Base-by-base conservation (phyloP, 2,329 filamentous ascomycete species). In the Plenodomus tracheiphilus region DNA sequence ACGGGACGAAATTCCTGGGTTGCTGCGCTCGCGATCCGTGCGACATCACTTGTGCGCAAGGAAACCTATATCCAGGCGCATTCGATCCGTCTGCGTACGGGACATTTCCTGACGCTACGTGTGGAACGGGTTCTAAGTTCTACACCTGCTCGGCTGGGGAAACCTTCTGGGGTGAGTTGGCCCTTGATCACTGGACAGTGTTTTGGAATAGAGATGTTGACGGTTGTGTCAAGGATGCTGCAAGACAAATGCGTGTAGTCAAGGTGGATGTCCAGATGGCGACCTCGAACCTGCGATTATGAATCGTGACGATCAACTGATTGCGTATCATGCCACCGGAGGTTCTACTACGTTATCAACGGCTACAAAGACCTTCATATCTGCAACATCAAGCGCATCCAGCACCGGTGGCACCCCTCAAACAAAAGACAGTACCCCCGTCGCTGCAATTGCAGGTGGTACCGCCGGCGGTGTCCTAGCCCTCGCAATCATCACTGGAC, bases 211-310 rank as follows among this genome's bases (percentile, higher is more conserved):
- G 42, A 17, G 6, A 10, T 1, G 13, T 30, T 13, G 1, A 8
- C 13, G 10, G 49, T 38, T 60, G 0, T 75, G 75, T 49, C 60
- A 71, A 47, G 74, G 74, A 2, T 76, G 74, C 53, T 75, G 74
- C 47, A 62, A 54, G 39, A 59, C 53, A 1, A 66, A 74, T 43
- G 62, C 74, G 22, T 75, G 74, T 47, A 54, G 37, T 2, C 43
- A 62, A 20, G 56, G 56, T 3, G 48, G 40, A 18, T 75, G 73
- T 48, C 54, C 62, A 4, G 44, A 47, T 3, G 58, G 47, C 0
- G 56, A 67, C 41, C 62, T 75, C 7, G 44, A 50, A 3, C 50
- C 48, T 1, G 62, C 62, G 6, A 54, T 62, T 2, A 32, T 61
- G 2, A 53, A 59, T 18, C 51, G 54, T n/a, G 36, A 41, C 0